phyloP scores from a whole-genome alignment of 176 grass and related monocot species.

The Carex kokanica region DNA sequence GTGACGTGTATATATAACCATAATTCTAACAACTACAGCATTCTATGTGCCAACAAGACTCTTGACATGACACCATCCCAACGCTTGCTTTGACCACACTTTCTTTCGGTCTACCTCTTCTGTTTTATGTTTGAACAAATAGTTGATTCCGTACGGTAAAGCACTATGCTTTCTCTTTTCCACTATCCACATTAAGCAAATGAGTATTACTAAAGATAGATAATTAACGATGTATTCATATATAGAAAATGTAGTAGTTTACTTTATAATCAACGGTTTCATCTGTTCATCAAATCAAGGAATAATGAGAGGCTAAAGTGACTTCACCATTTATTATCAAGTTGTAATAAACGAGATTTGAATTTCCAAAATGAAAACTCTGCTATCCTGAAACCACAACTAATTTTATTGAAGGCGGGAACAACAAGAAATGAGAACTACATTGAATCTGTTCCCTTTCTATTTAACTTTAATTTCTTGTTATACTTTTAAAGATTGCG shows the following conservation, averaged over 20 bases:
- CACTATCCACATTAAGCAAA: neutral
- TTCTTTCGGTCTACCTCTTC: neutral
- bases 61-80: conserved; percentile 21
- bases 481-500: conserved; percentile 9
- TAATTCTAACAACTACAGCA: neutral
- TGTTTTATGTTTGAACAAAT: neutral
- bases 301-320: neutral
- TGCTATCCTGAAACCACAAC: neutral
- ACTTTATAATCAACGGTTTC: neutral
- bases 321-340: neutral
- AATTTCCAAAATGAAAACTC: neutral
- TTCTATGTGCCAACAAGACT: neutral
- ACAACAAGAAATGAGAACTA: neutral
- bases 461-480: neutral
- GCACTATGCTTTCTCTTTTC: neutral
- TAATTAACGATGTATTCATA: neutral
- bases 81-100: neutral
- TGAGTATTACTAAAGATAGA: neutral
- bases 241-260: neutral
- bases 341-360: neutral
- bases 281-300: conserved; percentile 2
- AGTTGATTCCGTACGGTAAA: neutral
- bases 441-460: neutral
- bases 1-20: neutral
- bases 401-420: neutral